Evolutionary conservation across 352 stramenopile genomes (phyloP), one percentile per base, ranked within the genome.

Genomic region (Pythium brachiatum): DNA sequence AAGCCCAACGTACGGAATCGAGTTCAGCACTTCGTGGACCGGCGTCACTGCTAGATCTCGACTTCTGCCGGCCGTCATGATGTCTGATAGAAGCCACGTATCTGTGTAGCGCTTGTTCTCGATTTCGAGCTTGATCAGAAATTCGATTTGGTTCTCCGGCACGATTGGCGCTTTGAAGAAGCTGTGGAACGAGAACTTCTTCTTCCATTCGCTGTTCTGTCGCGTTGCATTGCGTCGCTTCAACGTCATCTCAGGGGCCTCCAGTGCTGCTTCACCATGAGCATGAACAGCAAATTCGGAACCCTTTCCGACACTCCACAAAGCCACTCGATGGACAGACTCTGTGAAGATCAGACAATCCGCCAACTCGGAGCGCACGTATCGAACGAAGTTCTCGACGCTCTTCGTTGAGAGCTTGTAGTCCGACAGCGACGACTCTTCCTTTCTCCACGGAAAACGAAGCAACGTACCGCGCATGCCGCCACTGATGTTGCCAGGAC

Each of bases 271-370:
- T 32, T 89, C 78, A 7, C 78, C 75, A 53, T 86, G 74, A 26
- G 73, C 86, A 36, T 80, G 72, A 25, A 60, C 74, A 15, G 76
- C 76, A 61, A 84, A 90, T 55, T 88, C 78, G 13, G 83, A 90
- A 38, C 75, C 77, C 46, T 79, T 76, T 0, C 81, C 81, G n/a
- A 93, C 64, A 44, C 73, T 87, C 80, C 81, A 91, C 7, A 86
- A 20, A 2, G 80, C 83, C 23, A 89, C 64, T 43, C 72, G 81
- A 43, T 88, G 57, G 16, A 93, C 68, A 1, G 70, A 83, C 56
- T 89, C 71, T 0, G 84, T 90, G 62, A 93, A 93, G 34, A 91
- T 70, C 7, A 93, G 53, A 9, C 78, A 76, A 34, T 89, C 78
- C n/a, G 55, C 62, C 4, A 91, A 43, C 15, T 83, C 78, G 0